Conservation (phyloP, 116 monocot species). For the Posidonia oceanica region DNA sequence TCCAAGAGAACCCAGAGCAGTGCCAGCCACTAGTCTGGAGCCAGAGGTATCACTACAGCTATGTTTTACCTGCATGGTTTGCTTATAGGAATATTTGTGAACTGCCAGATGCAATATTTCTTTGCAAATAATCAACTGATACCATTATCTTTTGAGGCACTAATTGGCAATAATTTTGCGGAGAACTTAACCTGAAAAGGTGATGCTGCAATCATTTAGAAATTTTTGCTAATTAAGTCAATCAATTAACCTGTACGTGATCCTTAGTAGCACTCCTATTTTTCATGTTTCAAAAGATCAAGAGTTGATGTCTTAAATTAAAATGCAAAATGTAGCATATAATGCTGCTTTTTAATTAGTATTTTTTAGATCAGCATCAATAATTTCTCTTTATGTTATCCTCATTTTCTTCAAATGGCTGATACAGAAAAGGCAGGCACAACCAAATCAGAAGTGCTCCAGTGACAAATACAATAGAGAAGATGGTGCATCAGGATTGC, state of each 20-base stretch:
- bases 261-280: background rate
- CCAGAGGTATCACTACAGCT: slow-evolving; percentile 1
- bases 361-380: too few relatives aligned
- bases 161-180: too few relatives aligned
- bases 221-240: background rate
- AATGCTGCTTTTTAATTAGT: too few relatives aligned
- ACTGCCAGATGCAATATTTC: background rate
- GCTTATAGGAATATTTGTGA: background rate
- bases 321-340: background rate
- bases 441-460: slow-evolving; percentile 29
- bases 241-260: background rate
- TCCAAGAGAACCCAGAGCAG: background rate
- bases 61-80: background rate
- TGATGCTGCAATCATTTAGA: too few relatives aligned
- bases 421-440: slow-evolving; percentile 17
- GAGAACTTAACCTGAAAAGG: too few relatives aligned
- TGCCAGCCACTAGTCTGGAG: background rate
- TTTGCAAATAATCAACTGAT: background rate
- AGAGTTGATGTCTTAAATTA: background rate
- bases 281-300: background rate
- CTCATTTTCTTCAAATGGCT: background rate
- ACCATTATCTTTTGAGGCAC: background rate
- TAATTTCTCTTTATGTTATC: background rate
- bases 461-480: slow-evolving; percentile 27
- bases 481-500: slow-evolving; percentile 20